Conservation (phyloP, 768 basidiomycete species). For the Strobilomyces echinocephalus region DNA sequence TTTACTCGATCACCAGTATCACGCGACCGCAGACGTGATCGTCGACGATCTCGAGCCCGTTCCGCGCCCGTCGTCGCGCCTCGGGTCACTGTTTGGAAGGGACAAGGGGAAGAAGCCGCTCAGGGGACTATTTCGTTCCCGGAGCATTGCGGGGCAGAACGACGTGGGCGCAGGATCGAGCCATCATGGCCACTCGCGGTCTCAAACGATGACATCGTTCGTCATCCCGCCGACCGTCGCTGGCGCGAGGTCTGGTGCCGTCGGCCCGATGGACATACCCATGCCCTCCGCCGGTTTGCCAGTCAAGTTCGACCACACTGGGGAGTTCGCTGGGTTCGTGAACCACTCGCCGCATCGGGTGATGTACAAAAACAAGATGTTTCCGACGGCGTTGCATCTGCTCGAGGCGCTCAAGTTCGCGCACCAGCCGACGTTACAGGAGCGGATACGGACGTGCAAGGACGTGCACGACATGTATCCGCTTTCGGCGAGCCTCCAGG, state of each 20-base stretch:
- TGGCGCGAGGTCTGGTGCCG: not conserved
- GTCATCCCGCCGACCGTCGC: constrained; percentile 19
- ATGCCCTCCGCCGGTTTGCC: constrained; percentile 16
- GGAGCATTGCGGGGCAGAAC: constrained; percentile 28
- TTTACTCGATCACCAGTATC: constrained; percentile 10
- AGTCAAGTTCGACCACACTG: constrained; percentile 41
- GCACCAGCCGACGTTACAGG: constrained; percentile 47
- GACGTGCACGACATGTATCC: constrained; percentile 37
- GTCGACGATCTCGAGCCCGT: constrained; percentile 11
- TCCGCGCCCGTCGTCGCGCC: constrained; percentile 19
- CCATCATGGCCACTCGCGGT: constrained; percentile 12
- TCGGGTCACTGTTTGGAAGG: constrained; percentile 22
- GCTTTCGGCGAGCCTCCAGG: constrained; percentile 31
- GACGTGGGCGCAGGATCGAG: constrained; percentile 13
- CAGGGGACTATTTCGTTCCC: constrained; percentile 45
- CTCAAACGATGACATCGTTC: constrained; percentile 19
- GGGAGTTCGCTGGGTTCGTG: constrained; percentile 47
- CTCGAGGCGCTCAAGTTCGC: constrained; percentile 71
- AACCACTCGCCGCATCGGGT: constrained; percentile 65
- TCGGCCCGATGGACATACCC: constrained; percentile 9
- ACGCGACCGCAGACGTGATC: not conserved
- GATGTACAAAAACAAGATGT: constrained; percentile 47
- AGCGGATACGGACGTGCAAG: constrained; percentile 46
- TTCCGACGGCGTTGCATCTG: constrained; percentile 71
- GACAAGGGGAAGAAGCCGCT: constrained; percentile 34